Percentiles rank a stretch among this genome's conserved stretches.
Evolutionary conservation across 1,139 yeast species (phyloP).

Genomic region (Protomyces lactucae-debilis): DNA sequence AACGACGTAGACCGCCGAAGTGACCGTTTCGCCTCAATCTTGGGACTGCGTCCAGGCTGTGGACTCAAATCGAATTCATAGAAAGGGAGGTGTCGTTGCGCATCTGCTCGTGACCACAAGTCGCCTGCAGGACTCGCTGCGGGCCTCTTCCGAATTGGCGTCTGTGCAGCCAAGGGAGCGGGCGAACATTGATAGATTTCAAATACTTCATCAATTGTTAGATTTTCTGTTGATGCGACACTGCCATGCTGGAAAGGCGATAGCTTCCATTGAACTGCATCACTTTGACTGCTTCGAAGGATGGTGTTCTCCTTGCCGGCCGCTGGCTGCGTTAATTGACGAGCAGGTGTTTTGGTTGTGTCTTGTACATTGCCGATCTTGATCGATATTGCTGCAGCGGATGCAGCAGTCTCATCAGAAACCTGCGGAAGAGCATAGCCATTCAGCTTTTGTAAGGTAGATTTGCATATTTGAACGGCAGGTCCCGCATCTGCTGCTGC

Average conservation of each 20-base stretch:
- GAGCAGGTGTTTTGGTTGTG: not conserved
- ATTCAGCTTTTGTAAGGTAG: not conserved
- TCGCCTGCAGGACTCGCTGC: slow-evolving; percentile 8
- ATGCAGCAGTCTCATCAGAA: not conserved
- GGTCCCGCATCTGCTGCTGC: not conserved
- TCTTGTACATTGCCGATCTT: not conserved
- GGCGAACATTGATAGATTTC: slow-evolving; percentile 11
- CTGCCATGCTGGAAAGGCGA: slow-evolving; percentile 6
- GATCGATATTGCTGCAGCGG: not conserved
- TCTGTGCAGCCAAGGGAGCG: slow-evolving; percentile 6
- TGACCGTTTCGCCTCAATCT: not conserved
- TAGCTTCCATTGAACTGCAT: slow-evolving; percentile 8
- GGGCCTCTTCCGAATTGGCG: slow-evolving; percentile 9
- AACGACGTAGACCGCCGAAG: slow-evolving; percentile 16
- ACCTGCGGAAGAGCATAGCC: not conserved
- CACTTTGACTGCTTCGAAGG: slow-evolving; percentile 7
- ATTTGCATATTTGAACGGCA: not conserved
- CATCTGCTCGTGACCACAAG: slow-evolving; percentile 17
- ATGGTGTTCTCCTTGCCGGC: not conserved
- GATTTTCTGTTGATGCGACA: slow-evolving; percentile 9
- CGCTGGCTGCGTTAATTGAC: not conserved
- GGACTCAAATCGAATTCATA: slow-evolving; percentile 18
- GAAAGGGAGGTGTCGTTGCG: slow-evolving; percentile 8
- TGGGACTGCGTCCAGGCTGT: not conserved
- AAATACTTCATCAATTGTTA: slow-evolving; percentile 22